Base-by-base conservation (phyloP, 345 rosid species). In the Bruguiera gymnorhiza region DNA sequence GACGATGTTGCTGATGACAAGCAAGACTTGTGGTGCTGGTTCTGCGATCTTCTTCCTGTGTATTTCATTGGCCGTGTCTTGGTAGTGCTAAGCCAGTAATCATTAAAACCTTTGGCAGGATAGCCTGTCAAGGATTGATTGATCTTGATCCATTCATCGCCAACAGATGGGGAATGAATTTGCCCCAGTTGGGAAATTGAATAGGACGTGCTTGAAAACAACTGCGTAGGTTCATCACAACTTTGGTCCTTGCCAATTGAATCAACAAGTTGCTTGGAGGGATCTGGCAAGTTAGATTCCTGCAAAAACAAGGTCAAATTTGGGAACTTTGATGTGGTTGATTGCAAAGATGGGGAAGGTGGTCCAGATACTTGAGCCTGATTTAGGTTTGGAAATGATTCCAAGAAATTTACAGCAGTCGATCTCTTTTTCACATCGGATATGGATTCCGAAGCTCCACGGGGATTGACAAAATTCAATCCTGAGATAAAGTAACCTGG, bases 11-110 rank as follows among this genome's bases (percentile, higher is more conserved):
- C 71, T 0, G 75, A 29, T 18, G 71, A 32, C 15, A 67, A 59
- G 32, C 66, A 52, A 65, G 54, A 62, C 76, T 81, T 85, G 26
- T 73, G 82, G 6, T 77, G 71, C 68, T 75, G 79, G 31, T 63
- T 75, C 70, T 69, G 82, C 54, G 72, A 26, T 73, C 79, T 83
- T 56, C 86, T 64, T n/a, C 82, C 84, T 0, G 74, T 74, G 75
- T 73, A 63, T 79, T 89, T 93, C 96, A 85, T 86, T 16, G 89
- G 88, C 67, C 85, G 94, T 60, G 92, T 85, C 83, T 83, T 87
- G 60, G 81, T 84, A n/a, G 90, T 69, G 63, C 92, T 71, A 4
- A 87, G 84, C 89, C 92, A 83, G 54, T 75, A 83, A 67, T 86
- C 87, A 60, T 76, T 77, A 27, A 76, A 80, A 19, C 83, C 85